These are phyloP conservation scores for Massariosphaeria phaeospora DNA, from an alignment of 495 filamentous ascomycete genomes.

Conservation along the genomic window DNA sequence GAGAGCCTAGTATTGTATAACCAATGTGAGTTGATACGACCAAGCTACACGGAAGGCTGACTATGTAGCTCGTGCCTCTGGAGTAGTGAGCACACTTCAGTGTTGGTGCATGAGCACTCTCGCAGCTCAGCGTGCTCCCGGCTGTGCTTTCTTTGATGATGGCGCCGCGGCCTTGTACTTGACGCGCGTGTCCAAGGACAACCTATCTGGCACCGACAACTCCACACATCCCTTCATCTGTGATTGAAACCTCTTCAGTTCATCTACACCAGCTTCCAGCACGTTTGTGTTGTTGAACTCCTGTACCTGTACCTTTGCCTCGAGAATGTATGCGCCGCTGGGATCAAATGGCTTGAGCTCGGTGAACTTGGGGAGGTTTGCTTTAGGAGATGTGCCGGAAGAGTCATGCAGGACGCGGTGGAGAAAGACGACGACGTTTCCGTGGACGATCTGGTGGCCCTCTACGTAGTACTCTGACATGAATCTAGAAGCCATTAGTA, in stretches of 20 bases:
- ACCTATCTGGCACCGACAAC: slow-evolving; percentile 57
- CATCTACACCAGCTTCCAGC: slow-evolving; percentile 52
- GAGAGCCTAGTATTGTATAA: too few species aligned
- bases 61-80: too few species aligned
- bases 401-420: slow-evolving; percentile 33
- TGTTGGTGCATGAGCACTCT: too few species aligned
- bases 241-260: slow-evolving; percentile 57
- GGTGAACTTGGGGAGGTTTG: slow-evolving; percentile 43
- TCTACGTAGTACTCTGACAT: slow-evolving; percentile 43
- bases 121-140: neutral
- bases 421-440: slow-evolving; percentile 45
- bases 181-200: slow-evolving; percentile 62
- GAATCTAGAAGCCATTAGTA: slow-evolving; percentile 38
- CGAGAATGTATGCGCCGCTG: slow-evolving; percentile 40
- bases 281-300: slow-evolving; percentile 41
- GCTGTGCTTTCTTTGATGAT: neutral
- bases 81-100: too few species aligned
- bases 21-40: too few species aligned
- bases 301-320: slow-evolving; percentile 42
- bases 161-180: slow-evolving; percentile 26
- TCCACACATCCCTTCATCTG: slow-evolving; percentile 60
- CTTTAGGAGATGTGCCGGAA: slow-evolving; percentile 33
- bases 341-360: slow-evolving; percentile 37
- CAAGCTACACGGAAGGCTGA: too few species aligned
- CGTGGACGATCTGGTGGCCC: slow-evolving; percentile 44